phyloP scores from a whole-genome alignment of 139 green algal species.

The Picochlorum sp. region DNA sequence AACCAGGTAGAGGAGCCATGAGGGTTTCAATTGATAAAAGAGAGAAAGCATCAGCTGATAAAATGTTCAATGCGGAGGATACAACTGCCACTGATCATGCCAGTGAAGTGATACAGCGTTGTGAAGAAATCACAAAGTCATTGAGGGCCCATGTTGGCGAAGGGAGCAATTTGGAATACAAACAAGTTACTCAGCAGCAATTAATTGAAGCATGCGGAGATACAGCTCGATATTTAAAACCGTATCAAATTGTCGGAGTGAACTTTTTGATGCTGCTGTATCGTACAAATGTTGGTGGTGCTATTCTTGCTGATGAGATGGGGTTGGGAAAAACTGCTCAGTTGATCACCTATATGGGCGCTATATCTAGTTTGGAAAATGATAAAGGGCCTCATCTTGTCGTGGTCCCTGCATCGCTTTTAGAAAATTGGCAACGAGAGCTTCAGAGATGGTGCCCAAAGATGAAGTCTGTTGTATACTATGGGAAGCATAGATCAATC shows the following conservation, averaged over 20 bases:
- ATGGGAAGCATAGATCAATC: constrained; percentile 55
- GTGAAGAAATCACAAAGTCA: constrained; percentile 35
- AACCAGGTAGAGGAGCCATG: constrained; percentile 10
- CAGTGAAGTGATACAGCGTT: constrained; percentile 34
- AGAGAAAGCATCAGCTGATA: constrained; percentile 10
- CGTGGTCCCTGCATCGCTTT: constrained; percentile 60
- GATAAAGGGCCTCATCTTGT: constrained; percentile 55
- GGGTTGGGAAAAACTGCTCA: constrained; percentile 88
- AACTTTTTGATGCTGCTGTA: constrained; percentile 89
- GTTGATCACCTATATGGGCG: constrained; percentile 75
- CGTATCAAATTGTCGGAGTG: constrained; percentile 88
- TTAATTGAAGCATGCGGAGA: constrained; percentile 45
- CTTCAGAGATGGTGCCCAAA: constrained; percentile 58
- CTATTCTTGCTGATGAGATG: constrained; percentile 19
- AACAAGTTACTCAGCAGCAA: constrained; percentile 29
- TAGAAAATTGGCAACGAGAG: constrained; percentile 90
- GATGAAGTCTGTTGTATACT: constrained; percentile 58
- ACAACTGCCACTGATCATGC: constrained; percentile 19
- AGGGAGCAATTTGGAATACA: constrained; percentile 11
- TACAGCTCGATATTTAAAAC: constrained; percentile 58
- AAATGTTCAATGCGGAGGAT: constrained; percentile 27
- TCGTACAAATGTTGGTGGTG: constrained; percentile 32
- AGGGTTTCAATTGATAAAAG: constrained; percentile 28
- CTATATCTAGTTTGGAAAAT: constrained; percentile 16
- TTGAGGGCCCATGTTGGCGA: constrained; percentile 24